Conservation (phyloP, 2,329 filamentous ascomycete species). For the Knufia petricola region DNA sequence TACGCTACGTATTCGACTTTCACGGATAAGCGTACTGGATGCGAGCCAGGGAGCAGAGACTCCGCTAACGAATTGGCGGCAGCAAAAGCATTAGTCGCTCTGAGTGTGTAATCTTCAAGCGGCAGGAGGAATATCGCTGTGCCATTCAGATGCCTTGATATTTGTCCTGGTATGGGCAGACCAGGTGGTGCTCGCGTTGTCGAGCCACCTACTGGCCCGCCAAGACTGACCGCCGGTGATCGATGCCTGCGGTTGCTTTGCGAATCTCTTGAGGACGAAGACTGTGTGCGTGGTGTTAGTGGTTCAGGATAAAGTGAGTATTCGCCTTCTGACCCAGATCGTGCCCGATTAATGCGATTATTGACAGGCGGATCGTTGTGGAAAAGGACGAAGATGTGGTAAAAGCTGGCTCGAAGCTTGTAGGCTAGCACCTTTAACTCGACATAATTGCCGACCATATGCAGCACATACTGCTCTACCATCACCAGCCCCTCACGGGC, state of each 20-base stretch:
- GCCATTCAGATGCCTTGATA: constrained; percentile 24
- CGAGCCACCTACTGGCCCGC: constrained; percentile 44
- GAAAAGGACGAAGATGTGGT: constrained; percentile 93
- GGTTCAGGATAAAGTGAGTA: constrained; percentile 21
- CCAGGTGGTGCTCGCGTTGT: constrained; percentile 36
- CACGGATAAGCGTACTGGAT: constrained; percentile 78
- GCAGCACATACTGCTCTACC: constrained; percentile 75
- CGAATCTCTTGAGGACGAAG: constrained; percentile 26
- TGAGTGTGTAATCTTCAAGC: constrained; percentile 63
- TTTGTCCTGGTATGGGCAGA: constrained; percentile 8
- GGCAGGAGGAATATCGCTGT: constrained; percentile 70
- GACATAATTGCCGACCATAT: constrained; percentile 65
- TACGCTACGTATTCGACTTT: constrained; percentile 91
- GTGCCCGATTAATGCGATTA: constrained; percentile 29
- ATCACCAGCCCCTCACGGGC: constrained; percentile 83
- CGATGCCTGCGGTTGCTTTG: constrained; percentile 30
- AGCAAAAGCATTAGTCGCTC: constrained; percentile 71
- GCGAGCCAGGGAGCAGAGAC: constrained; percentile 68
- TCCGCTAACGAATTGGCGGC: constrained; percentile 69
- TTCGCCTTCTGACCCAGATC: constrained; percentile 12
- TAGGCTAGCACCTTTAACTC: constrained; percentile 84
- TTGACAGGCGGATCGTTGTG: constrained; percentile 79
- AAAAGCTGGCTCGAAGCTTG: constrained; percentile 88
- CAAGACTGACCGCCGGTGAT: constrained; percentile 43
- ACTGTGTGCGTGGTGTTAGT: constrained; percentile 25